Evolutionary conservation across 2,329 filamentous ascomycete species (phyloP), one percentile per base, ranked within the genome.

Genomic region (Purpureocillium lavendulum): DNA sequence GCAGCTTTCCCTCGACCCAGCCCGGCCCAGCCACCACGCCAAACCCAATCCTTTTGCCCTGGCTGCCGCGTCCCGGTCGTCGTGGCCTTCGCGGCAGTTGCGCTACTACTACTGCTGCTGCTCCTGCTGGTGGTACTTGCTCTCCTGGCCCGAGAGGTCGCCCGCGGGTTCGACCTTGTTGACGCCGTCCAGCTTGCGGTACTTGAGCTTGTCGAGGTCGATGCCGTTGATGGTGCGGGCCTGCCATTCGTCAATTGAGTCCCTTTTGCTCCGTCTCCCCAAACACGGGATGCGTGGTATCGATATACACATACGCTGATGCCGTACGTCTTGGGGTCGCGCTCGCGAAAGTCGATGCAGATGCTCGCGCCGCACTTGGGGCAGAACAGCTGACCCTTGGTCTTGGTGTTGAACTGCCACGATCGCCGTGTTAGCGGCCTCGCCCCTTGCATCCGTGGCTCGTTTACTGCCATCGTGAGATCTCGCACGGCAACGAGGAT

Each of bases 371-470:
- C 67, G 49, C 69, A 72, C 43, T 62, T 60, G 24, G 59, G 59
- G 43, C 69, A 72, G 47, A 71, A 72, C 56, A 72, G 60, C 48
- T 71, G 68, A 43, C 69, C 66, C 43, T 64, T 66, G 33, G 52
- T 41, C 50, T 69, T 67, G 33, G 64, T 65, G 56, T 70, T 71
- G 62, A 71, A 72, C 39, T 52, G 29, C n/a, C n/a, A n/a, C n/a
- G n/a, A n/a, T n/a, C n/a, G n/a, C n/a, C n/a, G n/a, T n/a, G n/a
- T n/a, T n/a, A n/a, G n/a, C n/a, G n/a, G n/a, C n/a, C n/a, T n/a
- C n/a, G n/a, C n/a, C n/a, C n/a, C n/a, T n/a, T n/a, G n/a, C n/a
- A n/a, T n/a, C n/a, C n/a, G n/a, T n/a, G n/a, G n/a, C n/a, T n/a
- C n/a, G n/a, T n/a, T n/a, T n/a, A n/a, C n/a, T n/a, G n/a, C n/a